Evolutionary conservation across 305 asterid genomes (phyloP), one percentile per base, ranked within the genome.

Genomic region (Plantago coronopus): DNA sequence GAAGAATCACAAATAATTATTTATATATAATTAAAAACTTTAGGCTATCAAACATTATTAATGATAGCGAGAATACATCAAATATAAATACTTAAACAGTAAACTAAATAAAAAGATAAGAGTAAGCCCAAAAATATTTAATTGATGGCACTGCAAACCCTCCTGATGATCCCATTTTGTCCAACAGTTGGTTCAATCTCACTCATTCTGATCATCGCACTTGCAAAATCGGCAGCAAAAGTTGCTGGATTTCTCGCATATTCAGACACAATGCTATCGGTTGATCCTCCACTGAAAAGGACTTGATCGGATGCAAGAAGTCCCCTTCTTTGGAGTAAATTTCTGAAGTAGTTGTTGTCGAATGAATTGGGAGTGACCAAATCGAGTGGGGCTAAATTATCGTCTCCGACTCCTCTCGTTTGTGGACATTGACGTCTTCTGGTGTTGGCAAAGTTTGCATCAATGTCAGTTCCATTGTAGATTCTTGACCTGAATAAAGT

Each of bases 291-390:
- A 12, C 60, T 78, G 48, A 76, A 64, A 2, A 87, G 81, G 0
- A 76, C 73, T 58, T 84, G 90, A 37, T 84, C 95, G 9, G 90
- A 78, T 20, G 61, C 68, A 22, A 84, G 80, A 10, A 84, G 90
- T 0, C 93, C 88, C 66, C 70, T 84, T 46, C 69, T 65, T 18
- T 71, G 71, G 3, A 56, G 29, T 48, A 87, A 46, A 5, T 82
- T 84, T 64, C 61, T 80, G 59, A 14, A 84, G 61, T 84, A 84
- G 11, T 77, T 83, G 72, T 87, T 87, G 55, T 80, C 95, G 16
- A 84, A 75, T 0, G 75, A 60, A 69, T 77, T 77, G 0, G 90
- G 90, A 1, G 86, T 87, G 60, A 77, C 86, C 74, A 80, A 61
- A 75, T 87, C 88, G 8, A 84, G 76, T 17, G 95, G 72, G 2